phyloP scores from a whole-genome alignment of 768 basidiomycete species.

The Russula compacta region DNA sequence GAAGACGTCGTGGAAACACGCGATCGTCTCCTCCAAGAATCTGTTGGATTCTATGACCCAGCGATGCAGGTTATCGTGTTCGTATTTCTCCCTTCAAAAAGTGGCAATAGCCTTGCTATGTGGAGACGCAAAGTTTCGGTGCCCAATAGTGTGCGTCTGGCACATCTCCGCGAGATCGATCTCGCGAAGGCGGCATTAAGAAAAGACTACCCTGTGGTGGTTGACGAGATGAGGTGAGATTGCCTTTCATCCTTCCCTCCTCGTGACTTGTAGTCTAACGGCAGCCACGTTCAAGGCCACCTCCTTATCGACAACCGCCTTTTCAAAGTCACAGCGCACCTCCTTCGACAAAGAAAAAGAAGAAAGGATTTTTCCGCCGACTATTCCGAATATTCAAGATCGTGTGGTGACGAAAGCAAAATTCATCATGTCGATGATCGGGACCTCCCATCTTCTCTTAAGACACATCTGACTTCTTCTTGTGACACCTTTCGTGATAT shows the following conservation, averaged over 20 bases:
- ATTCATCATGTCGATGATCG: not conserved
- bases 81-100: conserved; percentile 20
- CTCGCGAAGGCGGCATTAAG: conserved; percentile 17
- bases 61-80: conserved; percentile 15
- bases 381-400: conserved; percentile 18
- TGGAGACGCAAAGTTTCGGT: conserved; percentile 20
- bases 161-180: conserved; percentile 12
- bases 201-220: conserved; percentile 14
- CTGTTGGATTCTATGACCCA: conserved; percentile 20
- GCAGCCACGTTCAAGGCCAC: not conserved
- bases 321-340: not conserved
- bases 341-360: conserved; percentile 16
- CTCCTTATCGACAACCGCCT: conserved; percentile 7
- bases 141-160: conserved; percentile 11
- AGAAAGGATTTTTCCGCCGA: conserved; percentile 19
- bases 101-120: conserved; percentile 21
- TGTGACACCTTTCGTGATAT: conserved; percentile 8
- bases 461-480: not conserved
- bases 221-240: conserved; percentile 17
- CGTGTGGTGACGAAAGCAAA: conserved; percentile 11
- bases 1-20: conserved; percentile 16
- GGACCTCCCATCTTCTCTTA: not conserved
- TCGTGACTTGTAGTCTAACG: not conserved
- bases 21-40: conserved; percentile 19
- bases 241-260: not conserved